Evolutionary conservation across 768 basidiomycete genomes (phyloP).

Genomic region (Tulasnella sp.): DNA sequence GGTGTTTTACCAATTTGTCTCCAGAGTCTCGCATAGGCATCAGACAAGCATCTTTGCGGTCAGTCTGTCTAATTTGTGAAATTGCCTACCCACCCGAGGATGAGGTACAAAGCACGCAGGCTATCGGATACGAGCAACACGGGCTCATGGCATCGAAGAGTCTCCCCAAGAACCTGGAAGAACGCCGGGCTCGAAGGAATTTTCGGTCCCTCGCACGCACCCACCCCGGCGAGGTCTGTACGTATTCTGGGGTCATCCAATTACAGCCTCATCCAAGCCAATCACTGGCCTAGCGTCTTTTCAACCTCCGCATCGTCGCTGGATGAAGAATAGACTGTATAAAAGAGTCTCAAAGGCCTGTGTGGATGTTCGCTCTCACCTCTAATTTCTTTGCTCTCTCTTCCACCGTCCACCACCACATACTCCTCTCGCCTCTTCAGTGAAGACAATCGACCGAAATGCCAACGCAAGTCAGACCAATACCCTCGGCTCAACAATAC

Average conservation of each 20-base stretch:
- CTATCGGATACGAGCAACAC: background rate
- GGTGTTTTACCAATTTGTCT: background rate
- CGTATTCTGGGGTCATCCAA: background rate
- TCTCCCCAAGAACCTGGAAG: background rate
- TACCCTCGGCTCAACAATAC: slow-evolving; percentile 12
- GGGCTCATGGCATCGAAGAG: background rate
- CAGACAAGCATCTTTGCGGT: background rate
- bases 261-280: background rate
- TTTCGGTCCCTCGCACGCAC: background rate
- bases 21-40: background rate
- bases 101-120: background rate
- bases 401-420: background rate
- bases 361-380: background rate
- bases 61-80: background rate
- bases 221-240: background rate
- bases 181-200: background rate
- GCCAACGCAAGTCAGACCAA: background rate
- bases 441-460: background rate
- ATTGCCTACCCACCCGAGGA: background rate
- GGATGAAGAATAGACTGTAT: background rate
- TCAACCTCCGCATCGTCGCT: background rate
- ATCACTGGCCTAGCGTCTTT: background rate
- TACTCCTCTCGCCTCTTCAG: background rate
- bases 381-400: background rate
- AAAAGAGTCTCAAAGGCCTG: background rate